Evolutionary conservation across 495 filamentous ascomycete genomes (phyloP).

Genomic region (Cercophora scortea): DNA sequence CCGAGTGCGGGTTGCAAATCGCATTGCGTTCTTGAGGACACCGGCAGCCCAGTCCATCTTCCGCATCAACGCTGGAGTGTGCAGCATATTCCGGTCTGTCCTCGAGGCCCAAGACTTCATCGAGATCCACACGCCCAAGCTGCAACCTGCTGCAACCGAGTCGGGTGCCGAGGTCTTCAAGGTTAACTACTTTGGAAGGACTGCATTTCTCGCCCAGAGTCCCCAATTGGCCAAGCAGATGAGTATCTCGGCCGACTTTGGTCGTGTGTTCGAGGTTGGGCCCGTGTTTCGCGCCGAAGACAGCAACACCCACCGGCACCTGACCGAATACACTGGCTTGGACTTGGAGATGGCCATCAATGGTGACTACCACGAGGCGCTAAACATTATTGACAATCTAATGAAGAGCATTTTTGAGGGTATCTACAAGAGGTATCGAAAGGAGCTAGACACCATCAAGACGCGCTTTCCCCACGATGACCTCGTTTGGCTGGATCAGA

Average conservation of each 20-base stretch:
- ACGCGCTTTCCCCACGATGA: constrained; percentile 52
- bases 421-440: constrained; percentile 59
- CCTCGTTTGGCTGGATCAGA: constrained; percentile 68
- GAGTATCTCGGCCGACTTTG: constrained; percentile 86
- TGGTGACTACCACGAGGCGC: constrained; percentile 84
- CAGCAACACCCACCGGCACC: constrained; percentile 90
- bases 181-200: constrained; percentile 85
- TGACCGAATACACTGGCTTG: constrained; percentile 93
- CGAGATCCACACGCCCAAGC: constrained; percentile 89
- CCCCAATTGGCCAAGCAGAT: constrained; percentile 95
- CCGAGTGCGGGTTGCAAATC: constrained; percentile 60
- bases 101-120: constrained; percentile 73
- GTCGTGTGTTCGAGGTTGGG: constrained; percentile 84
- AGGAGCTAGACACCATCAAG: constrained; percentile 60
- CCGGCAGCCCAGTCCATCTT: constrained; percentile 84
- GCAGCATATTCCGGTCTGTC: constrained; percentile 69
- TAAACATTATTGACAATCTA: constrained; percentile 71
- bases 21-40: constrained; percentile 78
- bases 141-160: constrained; percentile 84
- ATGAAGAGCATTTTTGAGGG: constrained; percentile 83
- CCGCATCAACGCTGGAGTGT: constrained; percentile 67
- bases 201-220: constrained; percentile 84
- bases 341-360: constrained; percentile 93
- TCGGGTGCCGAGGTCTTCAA: constrained; percentile 93
- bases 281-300: constrained; percentile 97